Evolutionary conservation across 495 filamentous ascomycete genomes (phyloP).

Genomic region (Tuber aestivum): DNA sequence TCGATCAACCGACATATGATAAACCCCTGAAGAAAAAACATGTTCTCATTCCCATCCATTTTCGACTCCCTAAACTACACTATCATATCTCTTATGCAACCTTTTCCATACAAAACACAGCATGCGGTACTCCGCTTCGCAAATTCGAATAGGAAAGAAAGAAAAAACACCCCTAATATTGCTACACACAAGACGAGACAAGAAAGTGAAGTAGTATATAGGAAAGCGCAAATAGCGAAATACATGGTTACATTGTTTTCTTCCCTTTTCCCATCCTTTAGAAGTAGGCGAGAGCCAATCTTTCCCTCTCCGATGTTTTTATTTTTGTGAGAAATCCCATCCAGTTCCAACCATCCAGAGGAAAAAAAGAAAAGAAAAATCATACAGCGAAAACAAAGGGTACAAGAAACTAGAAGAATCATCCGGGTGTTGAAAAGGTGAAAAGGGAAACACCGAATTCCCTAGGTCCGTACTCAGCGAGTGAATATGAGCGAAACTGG

Average conservation of each 20-base stretch:
- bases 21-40: background rate
- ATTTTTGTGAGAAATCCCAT: background rate
- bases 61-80: background rate
- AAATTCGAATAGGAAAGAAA: background rate
- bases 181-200: background rate
- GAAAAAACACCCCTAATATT: background rate
- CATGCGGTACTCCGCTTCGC: background rate
- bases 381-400: background rate
- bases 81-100: background rate
- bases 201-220: background rate
- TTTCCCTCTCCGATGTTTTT: background rate
- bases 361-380: background rate
- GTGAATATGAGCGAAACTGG: background rate
- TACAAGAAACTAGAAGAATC: background rate
- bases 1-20: too few species aligned
- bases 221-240: background rate
- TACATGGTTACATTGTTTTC: background rate
- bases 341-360: background rate
- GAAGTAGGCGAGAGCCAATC: background rate
- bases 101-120: constrained; percentile 1
- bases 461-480: background rate
- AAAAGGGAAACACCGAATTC: background rate
- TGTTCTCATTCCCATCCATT: background rate
- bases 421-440: background rate
- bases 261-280: background rate